Conservation (phyloP, 495 filamentous ascomycete species). For the Podospora appendiculata region DNA sequence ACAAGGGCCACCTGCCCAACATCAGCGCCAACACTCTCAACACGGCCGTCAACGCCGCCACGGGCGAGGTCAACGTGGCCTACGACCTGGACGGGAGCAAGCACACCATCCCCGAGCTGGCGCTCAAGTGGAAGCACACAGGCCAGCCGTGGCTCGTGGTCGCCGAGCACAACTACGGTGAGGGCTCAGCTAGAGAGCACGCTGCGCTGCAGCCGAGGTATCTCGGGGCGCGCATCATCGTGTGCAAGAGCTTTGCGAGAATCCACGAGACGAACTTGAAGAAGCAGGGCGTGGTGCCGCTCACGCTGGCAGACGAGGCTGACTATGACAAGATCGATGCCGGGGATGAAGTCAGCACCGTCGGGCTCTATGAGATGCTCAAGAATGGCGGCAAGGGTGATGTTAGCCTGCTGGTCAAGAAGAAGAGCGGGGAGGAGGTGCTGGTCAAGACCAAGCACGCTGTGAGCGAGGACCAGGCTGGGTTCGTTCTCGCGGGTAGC, state of each 20-base stretch:
- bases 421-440: constrained; percentile 51
- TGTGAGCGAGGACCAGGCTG: constrained; percentile 78
- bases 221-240: constrained; percentile 79
- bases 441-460: constrained; percentile 64
- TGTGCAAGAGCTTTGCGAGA: constrained; percentile 85
- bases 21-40: constrained; percentile 95
- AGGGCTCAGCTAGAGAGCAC: constrained; percentile 91
- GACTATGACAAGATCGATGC: constrained; percentile 81
- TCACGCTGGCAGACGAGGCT: constrained; percentile 77
- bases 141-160: constrained; percentile 81
- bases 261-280: constrained; percentile 99
- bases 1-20: constrained; percentile 97
- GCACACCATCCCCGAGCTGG: constrained; percentile 76
- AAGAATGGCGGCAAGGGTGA: constrained; percentile 72
- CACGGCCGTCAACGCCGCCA: constrained; percentile 84
- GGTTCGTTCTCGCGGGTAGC: constrained; percentile 87
- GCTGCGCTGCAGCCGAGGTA: constrained; percentile 94
- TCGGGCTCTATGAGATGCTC: constrained; percentile 77
- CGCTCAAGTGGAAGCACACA: constrained; percentile 65
- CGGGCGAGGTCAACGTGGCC: constrained; percentile 83
- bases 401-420: constrained; percentile 58
- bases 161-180: constrained; percentile 96
- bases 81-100: constrained; percentile 68
- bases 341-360: constrained; percentile 72
- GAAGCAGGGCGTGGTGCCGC: constrained; percentile 94